Percentiles rank a stretch among this genome's conserved stretches.
Conservation (phyloP, 2,329 filamentous ascomycete species). For the Fusarium sp. region DNA sequence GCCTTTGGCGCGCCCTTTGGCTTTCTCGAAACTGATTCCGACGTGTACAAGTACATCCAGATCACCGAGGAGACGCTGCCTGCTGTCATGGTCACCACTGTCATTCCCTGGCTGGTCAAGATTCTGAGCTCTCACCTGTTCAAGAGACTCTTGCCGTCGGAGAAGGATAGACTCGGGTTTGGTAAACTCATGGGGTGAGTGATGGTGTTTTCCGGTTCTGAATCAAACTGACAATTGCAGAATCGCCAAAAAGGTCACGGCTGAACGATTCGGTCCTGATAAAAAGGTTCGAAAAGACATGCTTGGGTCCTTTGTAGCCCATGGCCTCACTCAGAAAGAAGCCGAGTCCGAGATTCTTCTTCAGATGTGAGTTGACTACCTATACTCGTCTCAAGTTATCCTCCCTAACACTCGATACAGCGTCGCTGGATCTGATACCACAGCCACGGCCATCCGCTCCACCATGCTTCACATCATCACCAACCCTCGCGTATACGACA, state of each 20-base stretch:
- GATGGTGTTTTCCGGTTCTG: not conserved
- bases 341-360: slow-evolving; percentile 45
- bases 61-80: slow-evolving; percentile 57
- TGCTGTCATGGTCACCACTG: slow-evolving; percentile 57
- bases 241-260: slow-evolving; percentile 46
- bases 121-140: slow-evolving; percentile 55
- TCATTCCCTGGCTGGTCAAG: slow-evolving; percentile 55
- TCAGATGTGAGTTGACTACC: slow-evolving; percentile 29
- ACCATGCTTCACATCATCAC: slow-evolving; percentile 64
- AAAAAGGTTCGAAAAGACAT: slow-evolving; percentile 47
- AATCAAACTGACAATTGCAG: slow-evolving; percentile 11
- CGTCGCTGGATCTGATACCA: slow-evolving; percentile 68
- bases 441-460: slow-evolving; percentile 64
- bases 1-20: slow-evolving; percentile 62
- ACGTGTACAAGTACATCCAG: slow-evolving; percentile 59
- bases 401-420: slow-evolving; percentile 32
- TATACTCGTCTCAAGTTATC: fast-evolving
- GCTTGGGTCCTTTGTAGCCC: slow-evolving; percentile 48
- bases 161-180: slow-evolving; percentile 53
- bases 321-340: slow-evolving; percentile 44
- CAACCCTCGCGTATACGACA: slow-evolving; percentile 58
- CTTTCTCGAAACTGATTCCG: slow-evolving; percentile 57
- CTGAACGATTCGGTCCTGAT: slow-evolving; percentile 42
- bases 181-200: slow-evolving; percentile 59
- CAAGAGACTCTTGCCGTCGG: slow-evolving; percentile 54